Conservation (phyloP, 2,329 filamentous ascomycete genomes). For the Monosporascus sp. region DNA sequence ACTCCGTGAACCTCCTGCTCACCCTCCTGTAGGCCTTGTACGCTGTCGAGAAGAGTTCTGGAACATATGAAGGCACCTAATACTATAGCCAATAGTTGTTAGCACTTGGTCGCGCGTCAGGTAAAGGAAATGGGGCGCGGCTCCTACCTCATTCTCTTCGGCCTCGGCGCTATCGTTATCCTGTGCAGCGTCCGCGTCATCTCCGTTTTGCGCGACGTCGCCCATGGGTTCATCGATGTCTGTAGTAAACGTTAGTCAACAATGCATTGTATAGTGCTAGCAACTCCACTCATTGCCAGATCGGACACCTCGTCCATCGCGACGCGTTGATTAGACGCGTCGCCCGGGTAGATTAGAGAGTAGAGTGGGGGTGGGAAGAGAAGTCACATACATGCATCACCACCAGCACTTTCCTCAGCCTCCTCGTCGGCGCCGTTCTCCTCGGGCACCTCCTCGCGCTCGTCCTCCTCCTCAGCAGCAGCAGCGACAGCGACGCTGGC, state of each 20-base stretch:
- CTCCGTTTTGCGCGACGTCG: background rate
- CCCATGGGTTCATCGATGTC: background rate
- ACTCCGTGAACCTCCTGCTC: background rate
- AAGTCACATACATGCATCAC: background rate
- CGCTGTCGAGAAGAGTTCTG: background rate
- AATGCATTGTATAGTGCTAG: too few relatives aligned
- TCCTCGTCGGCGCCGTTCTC: conserved; percentile 14
- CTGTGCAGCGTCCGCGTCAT: background rate
- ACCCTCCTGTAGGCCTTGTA: conserved; percentile 1
- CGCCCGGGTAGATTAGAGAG: too few relatives aligned
- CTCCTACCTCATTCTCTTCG: background rate
- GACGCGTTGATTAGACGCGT: too few relatives aligned
- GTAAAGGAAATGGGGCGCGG: background rate
- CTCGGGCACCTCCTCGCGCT: background rate
- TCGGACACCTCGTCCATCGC: too few relatives aligned
- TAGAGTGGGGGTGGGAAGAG: background rate
- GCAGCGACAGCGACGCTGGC: background rate
- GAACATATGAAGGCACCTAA: background rate
- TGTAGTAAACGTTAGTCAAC: background rate
- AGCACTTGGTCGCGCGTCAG: background rate
- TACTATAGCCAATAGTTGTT: background rate
- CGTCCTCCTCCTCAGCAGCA: background rate
- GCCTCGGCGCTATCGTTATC: background rate
- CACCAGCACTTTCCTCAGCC: conserved; percentile 10
- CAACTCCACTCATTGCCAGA: too few relatives aligned